These are phyloP conservation scores for Pichia scutulata DNA, from an alignment of 805 yeast genomes.

Conservation along the genomic window DNA sequence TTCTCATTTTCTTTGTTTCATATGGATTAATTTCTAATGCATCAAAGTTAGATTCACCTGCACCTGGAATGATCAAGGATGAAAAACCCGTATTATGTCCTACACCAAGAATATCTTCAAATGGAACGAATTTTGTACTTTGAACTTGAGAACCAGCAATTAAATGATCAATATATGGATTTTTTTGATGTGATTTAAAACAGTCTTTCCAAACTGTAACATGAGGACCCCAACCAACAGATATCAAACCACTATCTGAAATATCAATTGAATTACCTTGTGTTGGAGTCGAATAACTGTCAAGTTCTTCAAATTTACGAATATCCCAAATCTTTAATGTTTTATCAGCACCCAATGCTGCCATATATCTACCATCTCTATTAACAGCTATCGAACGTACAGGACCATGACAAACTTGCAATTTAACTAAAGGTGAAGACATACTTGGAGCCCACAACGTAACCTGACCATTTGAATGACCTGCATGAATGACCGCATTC, in stretches of 20 bases:
- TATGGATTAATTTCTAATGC: slow-evolving; percentile 89
- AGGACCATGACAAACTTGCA: slow-evolving; percentile 80
- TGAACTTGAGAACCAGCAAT: slow-evolving; percentile 70
- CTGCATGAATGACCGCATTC: slow-evolving; percentile 91
- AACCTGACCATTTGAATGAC: slow-evolving; percentile 89
- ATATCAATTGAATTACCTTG: slow-evolving; percentile 76
- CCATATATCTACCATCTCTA: slow-evolving; percentile 92
- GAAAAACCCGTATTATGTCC: slow-evolving; percentile 75
- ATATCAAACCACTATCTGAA: slow-evolving; percentile 79
- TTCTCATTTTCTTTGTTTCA: slow-evolving; percentile 88
- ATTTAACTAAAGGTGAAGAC: slow-evolving; percentile 76
- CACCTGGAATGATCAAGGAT: slow-evolving; percentile 89
- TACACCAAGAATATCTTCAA: slow-evolving; percentile 90
- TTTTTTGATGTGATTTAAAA: slow-evolving; percentile 55
- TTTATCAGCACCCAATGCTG: slow-evolving; percentile 81
- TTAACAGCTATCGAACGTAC: slow-evolving; percentile 79
- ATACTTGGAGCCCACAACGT: slow-evolving; percentile 90
- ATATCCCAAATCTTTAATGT: slow-evolving; percentile 89
- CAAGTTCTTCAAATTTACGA: slow-evolving; percentile 70
- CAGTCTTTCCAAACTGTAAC: slow-evolving; percentile 91
- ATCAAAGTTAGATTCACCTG: slow-evolving; percentile 97
- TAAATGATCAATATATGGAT: slow-evolving; percentile 90
- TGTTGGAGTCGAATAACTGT: slow-evolving; percentile 66
- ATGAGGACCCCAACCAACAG: slow-evolving; percentile 95
- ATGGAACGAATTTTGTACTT: slow-evolving; percentile 74